Base-by-base conservation (phyloP, 202 grass and related monocot species). In the Miscanthus sacchariflorus region DNA sequence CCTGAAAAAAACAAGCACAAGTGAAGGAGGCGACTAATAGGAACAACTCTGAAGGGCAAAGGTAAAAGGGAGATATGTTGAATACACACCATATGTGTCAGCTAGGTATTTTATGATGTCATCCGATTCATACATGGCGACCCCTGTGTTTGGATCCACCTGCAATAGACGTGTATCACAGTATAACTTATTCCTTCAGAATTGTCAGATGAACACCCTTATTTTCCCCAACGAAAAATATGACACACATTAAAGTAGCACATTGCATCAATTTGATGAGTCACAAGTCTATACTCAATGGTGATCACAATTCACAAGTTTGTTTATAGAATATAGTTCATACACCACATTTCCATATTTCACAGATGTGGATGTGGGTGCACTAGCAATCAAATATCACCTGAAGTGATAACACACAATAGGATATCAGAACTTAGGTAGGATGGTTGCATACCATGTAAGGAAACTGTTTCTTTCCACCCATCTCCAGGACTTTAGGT, bases 101-200 rank as follows among this genome's bases (percentile, higher is more conserved):
- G 91, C 94, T 42, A 99, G 84, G 33, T 96, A 99, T 82, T 80
- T 96, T 96, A 99, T 93, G 83, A 99, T 96, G 71, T 88, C 88
- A 91, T 99, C 92, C 23, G 96, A 96, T 81, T 99, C 96, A 83
- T 99, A 99, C 96, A 96, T 99, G 58, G 94, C 54, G n/a, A 95
- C 78, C 5, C 92, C 94, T 79, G 91, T 98, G 85, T 99, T 99
- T 88, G 96, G 94, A 74, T 99, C 96, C 48, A 99, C 96, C 96
- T 99, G 83, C 56, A 88, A 80, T 39, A 74, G 77, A 86, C 70
- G 8, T 42, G 43, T n/a, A 42, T 19, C 11, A 44, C 44, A 12
- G 12, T 50, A 50, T 50, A 50, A 50, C 48, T 15, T 23, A 27
- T 70, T 72, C 7, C 24, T 23, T 52, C 0, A 15, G 67, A 79